Evolutionary conservation across 345 rosid genomes (phyloP).

Genomic region (Durio zibethinus): DNA sequence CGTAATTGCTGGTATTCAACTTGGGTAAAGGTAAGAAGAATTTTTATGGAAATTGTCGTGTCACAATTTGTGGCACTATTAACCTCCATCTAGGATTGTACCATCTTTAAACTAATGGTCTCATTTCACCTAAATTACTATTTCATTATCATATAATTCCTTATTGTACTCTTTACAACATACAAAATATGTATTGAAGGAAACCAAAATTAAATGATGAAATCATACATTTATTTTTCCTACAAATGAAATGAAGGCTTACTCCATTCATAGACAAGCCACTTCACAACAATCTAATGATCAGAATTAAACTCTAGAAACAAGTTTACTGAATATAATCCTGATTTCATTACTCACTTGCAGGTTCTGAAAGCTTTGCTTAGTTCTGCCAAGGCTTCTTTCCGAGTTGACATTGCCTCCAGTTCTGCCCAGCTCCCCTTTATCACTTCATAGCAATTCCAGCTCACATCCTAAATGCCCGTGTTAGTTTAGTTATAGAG

Average conservation of each 20-base stretch:
- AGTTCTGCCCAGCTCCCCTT: slow-evolving; percentile 72
- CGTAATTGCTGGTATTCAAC: neutral
- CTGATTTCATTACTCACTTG: slow-evolving; percentile 38
- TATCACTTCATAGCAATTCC: slow-evolving; percentile 64
- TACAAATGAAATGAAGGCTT: neutral
- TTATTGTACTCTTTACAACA: neutral
- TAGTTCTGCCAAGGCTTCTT: slow-evolving; percentile 46
- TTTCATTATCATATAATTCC: neutral
- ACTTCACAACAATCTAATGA: neutral
- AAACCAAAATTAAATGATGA: neutral
- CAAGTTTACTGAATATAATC: slow-evolving; percentile 6
- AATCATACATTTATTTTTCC: neutral
- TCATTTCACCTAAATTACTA: neutral
- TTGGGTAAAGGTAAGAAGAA: neutral
- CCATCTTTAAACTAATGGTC: neutral
- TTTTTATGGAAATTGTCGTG: too few species aligned
- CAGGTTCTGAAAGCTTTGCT: slow-evolving; percentile 65
- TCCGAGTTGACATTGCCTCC: slow-evolving; percentile 41
- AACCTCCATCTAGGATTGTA: neutral
- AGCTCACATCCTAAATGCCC: slow-evolving; percentile 50
- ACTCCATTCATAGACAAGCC: neutral
- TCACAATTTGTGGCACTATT: neutral
- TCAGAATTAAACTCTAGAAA: neutral
- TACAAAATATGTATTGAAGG: neutral
- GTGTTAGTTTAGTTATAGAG: slow-evolving; percentile 8